A percentile compares a stretch with the other conserved stretches of the same genome.
Evolutionary conservation across 1,284 basidiomycete species (phyloP).

Genomic region (Ustilago shanxiensis): DNA sequence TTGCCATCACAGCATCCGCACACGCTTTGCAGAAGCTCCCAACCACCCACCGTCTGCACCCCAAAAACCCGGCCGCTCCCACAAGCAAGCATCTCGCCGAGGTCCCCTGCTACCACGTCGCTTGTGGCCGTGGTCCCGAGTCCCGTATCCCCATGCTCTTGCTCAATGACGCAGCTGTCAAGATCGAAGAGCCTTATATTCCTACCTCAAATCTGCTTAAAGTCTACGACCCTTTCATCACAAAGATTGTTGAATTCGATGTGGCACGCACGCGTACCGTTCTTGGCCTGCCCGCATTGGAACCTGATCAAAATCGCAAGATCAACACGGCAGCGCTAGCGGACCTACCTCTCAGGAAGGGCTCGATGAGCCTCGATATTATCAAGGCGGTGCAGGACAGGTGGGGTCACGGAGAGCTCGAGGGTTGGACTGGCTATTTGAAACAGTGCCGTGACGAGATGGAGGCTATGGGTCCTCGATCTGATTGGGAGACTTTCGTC

Average conservation of each 20-base stretch:
- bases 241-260: conserved; percentile 49
- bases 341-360: conserved; percentile 33
- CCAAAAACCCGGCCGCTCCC: conserved; percentile 37
- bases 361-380: conserved; percentile 36
- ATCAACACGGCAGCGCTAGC: conserved; percentile 18
- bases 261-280: conserved; percentile 33
- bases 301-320: conserved; percentile 16
- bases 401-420: conserved; percentile 16
- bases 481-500: conserved; percentile 49
- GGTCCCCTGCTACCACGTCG: conserved; percentile 52
- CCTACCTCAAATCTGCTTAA: conserved; percentile 44
- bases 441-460: conserved; percentile 41
- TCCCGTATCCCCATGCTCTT: conserved; percentile 40
- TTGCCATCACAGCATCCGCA: conserved; percentile 47
- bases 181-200: conserved; percentile 47
- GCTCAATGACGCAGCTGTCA: conserved; percentile 35
- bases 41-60: conserved; percentile 42
- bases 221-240: conserved; percentile 46
- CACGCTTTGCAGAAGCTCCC: conserved; percentile 45
- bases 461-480: conserved; percentile 42
- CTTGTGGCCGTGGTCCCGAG: conserved; percentile 36
- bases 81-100: conserved; percentile 46
- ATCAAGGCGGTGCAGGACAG: conserved; percentile 34
- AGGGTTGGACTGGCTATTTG: conserved; percentile 43
- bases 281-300: conserved; percentile 33